phyloP scores from a whole-genome alignment of 1,284 basidiomycete species.

The Sphaerobolus stellatus region DNA sequence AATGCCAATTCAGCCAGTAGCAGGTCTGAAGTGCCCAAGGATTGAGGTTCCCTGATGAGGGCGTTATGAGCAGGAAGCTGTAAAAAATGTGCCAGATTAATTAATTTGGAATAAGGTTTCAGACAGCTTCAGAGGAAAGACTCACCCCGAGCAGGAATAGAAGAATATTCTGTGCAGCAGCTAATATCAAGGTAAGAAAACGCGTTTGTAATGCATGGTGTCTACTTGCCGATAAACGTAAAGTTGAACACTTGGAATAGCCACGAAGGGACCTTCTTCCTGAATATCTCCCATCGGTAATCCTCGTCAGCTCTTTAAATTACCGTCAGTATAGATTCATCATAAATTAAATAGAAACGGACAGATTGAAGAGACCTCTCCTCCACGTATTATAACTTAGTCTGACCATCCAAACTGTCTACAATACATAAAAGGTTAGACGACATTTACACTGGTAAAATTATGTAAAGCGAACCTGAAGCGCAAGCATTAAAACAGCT shows the following conservation, averaged over 20 bases:
- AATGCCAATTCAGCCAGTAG: conserved; percentile 61
- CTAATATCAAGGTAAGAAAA: conserved; percentile 28
- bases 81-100: conserved; percentile 24
- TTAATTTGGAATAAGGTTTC: neutral
- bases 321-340: conserved; percentile 6
- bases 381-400: conserved; percentile 84
- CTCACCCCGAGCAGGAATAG: conserved; percentile 64
- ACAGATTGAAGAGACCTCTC: conserved; percentile 80
- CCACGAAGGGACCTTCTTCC: conserved; percentile 62
- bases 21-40: conserved; percentile 63
- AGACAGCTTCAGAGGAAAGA: neutral
- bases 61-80: conserved; percentile 51
- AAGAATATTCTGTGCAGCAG: conserved; percentile 76
- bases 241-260: conserved; percentile 82
- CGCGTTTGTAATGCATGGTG: neutral
- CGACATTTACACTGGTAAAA: neutral
- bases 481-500: conserved; percentile 64
- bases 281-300: conserved; percentile 86
- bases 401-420: conserved; percentile 67
- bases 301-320: conserved; percentile 71
- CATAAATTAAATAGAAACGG: conserved; percentile 27
- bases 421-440: neutral
- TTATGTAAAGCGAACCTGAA: conserved; percentile 48
- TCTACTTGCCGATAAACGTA: conserved; percentile 66
- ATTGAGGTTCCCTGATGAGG: conserved; percentile 27